Percentiles rank a stretch among this genome's conserved stretches.
Evolutionary conservation across 768 basidiomycete species (phyloP).

Genomic region (Suillus sp.): DNA sequence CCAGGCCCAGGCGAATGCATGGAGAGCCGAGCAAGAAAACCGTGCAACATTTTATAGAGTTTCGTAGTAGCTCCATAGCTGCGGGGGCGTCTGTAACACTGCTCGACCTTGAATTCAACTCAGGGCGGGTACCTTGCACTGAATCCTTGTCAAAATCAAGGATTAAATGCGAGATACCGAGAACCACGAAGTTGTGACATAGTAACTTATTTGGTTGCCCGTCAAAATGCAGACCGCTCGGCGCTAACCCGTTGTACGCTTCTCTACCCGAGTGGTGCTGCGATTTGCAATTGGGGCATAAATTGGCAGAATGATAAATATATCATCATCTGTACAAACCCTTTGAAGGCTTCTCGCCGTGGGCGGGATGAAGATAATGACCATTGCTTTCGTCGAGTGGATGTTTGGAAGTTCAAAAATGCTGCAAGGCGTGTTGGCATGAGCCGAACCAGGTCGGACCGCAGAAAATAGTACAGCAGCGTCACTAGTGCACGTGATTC

Average conservation of each 20-base stretch:
- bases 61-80: neutral
- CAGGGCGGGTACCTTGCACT: neutral
- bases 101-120: neutral
- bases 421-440: too few relatives aligned
- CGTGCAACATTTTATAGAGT: neutral
- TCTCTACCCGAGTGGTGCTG: neutral
- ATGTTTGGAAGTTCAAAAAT: neutral
- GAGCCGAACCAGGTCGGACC: too few relatives aligned
- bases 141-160: neutral
- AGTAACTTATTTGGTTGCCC: neutral
- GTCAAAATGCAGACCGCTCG: neutral
- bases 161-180: neutral
- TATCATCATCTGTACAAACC: neutral
- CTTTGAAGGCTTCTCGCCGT: neutral
- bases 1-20: neutral
- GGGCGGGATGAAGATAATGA: neutral
- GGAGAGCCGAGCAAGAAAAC: neutral
- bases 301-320: neutral
- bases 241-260: neutral
- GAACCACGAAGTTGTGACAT: neutral
- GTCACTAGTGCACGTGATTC: slow-evolving; percentile 15
- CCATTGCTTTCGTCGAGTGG: neutral
- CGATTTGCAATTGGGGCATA: neutral
- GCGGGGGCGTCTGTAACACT: neutral
- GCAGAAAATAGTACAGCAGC: too few relatives aligned